Conservation (phyloP, 2,329 filamentous ascomycete genomes). For the Pseudogymnoascus sp. region DNA sequence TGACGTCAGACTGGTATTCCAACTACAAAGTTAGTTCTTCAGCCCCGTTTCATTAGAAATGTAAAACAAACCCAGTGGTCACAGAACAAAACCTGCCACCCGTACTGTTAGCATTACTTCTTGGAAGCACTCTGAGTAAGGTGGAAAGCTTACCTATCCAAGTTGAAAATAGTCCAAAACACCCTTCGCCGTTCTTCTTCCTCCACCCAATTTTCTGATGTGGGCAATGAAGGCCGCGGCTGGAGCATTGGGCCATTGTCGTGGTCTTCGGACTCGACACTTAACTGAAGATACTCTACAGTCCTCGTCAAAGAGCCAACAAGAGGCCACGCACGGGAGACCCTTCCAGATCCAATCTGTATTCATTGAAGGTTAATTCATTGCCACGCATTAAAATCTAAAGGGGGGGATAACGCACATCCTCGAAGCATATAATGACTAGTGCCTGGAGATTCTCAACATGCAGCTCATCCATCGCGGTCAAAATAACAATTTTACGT, state of each 20-base stretch:
- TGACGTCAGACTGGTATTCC: slow-evolving; percentile 32
- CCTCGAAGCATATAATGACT: slow-evolving; percentile 29
- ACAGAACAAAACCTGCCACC: slow-evolving; percentile 10
- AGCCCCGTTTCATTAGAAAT: not conserved
- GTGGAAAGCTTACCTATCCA: slow-evolving; percentile 37
- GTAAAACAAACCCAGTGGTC: slow-evolving; percentile 1
- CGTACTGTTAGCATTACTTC: not conserved
- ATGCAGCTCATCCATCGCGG: slow-evolving; percentile 11
- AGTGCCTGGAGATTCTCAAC: slow-evolving; percentile 11
- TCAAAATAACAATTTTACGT: slow-evolving; percentile 12
- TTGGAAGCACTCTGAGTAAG: slow-evolving; percentile 13
- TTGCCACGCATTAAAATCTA: not conserved
- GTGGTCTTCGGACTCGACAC: slow-evolving; percentile 15
- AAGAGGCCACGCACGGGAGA: slow-evolving; percentile 21
- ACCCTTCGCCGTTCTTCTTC: slow-evolving; percentile 40
- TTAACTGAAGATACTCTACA: slow-evolving; percentile 24
- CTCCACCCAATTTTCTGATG: slow-evolving; percentile 31
- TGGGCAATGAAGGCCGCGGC: slow-evolving; percentile 25
- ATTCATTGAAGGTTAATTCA: slow-evolving; percentile 9
- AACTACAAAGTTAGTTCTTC: slow-evolving; percentile 23
- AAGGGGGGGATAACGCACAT: slow-evolving; percentile 21
- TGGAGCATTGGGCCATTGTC: slow-evolving; percentile 23
- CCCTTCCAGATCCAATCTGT: slow-evolving; percentile 20
- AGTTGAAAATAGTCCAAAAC: slow-evolving; percentile 49
- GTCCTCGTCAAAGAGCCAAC: slow-evolving; percentile 23